Evolutionary conservation across 345 rosid genomes (phyloP).

Genomic region (Gynandropsis gynandra): DNA sequence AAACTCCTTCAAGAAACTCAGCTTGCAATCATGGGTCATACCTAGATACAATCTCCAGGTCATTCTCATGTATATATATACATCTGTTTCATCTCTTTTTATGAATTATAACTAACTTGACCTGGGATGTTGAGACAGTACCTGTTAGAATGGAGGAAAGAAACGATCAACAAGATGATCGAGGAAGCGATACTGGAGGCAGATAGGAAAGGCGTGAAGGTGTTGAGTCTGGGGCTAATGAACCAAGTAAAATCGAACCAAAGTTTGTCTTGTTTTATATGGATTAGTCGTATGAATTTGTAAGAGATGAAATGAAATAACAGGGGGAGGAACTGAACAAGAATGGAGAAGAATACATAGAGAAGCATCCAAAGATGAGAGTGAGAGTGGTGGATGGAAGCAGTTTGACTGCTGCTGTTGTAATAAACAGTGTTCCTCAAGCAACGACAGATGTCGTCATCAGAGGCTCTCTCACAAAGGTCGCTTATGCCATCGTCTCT

Average conservation of each 20-base stretch:
- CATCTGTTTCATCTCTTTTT: background rate
- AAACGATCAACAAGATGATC: slow-evolving; percentile 40
- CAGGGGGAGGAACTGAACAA: slow-evolving; percentile 28
- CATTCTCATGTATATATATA: slow-evolving; percentile 25
- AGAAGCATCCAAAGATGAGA: slow-evolving; percentile 35
- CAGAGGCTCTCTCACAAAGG: slow-evolving; percentile 34
- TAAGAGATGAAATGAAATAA: too few species aligned
- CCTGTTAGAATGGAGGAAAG: slow-evolving; percentile 26
- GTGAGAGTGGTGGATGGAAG: slow-evolving; percentile 47
- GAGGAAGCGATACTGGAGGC: slow-evolving; percentile 56
- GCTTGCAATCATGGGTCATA: slow-evolving; percentile 30
- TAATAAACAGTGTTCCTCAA: slow-evolving; percentile 32
- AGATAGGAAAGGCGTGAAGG: slow-evolving; percentile 46
- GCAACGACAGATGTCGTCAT: slow-evolving; percentile 32
- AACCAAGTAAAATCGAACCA: slow-evolving; percentile 44
- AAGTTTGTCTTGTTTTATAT: background rate
- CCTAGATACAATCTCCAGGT: slow-evolving; percentile 28
- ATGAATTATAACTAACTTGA: background rate
- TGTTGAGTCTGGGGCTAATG: slow-evolving; percentile 50
- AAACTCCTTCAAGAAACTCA: slow-evolving; percentile 26
- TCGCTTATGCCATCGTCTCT: slow-evolving; percentile 28
- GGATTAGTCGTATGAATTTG: too few species aligned
- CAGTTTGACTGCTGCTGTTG: slow-evolving; percentile 40
- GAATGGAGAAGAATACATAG: slow-evolving; percentile 33
- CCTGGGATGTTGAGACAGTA: slow-evolving; percentile 32